Conservation (phyloP, 2,329 filamentous ascomycete species). For the Stachybotrys elegans region DNA sequence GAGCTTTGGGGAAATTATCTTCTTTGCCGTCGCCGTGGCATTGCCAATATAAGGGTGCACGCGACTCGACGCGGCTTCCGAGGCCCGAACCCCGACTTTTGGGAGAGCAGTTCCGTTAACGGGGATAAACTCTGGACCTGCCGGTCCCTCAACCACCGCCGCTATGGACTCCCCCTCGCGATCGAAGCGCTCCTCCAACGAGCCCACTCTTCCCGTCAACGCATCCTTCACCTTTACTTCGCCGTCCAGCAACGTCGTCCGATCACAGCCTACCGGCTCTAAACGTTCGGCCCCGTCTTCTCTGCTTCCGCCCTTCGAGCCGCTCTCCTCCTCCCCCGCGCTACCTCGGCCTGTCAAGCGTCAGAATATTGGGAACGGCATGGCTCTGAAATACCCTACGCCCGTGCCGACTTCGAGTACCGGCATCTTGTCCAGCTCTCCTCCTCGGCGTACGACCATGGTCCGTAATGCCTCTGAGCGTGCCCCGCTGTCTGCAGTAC, state of each 20-base stretch:
- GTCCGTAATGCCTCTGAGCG: conserved; percentile 65
- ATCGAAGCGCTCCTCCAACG: conserved; percentile 20
- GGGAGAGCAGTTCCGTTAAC: too few species aligned
- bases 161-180: conserved; percentile 37
- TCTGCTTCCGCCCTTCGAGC: conserved; percentile 74
- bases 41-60: too few species aligned
- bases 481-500: conserved; percentile 75
- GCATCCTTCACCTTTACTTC: conserved; percentile 9
- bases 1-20: too few species aligned
- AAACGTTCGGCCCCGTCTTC: conserved; percentile 60
- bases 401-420: conserved; percentile 92
- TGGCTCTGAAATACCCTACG: conserved; percentile 75
- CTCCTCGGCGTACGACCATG: conserved; percentile 50
- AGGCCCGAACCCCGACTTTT: too few species aligned
- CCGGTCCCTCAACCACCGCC: conserved; percentile 5
- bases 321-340: conserved; percentile 69
- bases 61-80: too few species aligned
- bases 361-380: conserved; percentile 45
- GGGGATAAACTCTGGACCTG: too few species aligned
- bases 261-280: conserved; percentile 36
- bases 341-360: conserved; percentile 67
- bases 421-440: conserved; percentile 83
- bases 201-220: conserved; percentile 29
- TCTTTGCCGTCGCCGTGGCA: too few species aligned
- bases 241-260: conserved; percentile 11